Evolutionary conservation across 2,329 filamentous ascomycete genomes (phyloP), one percentile per base, ranked within the genome.

Genomic region (Calonectria honghensis): DNA sequence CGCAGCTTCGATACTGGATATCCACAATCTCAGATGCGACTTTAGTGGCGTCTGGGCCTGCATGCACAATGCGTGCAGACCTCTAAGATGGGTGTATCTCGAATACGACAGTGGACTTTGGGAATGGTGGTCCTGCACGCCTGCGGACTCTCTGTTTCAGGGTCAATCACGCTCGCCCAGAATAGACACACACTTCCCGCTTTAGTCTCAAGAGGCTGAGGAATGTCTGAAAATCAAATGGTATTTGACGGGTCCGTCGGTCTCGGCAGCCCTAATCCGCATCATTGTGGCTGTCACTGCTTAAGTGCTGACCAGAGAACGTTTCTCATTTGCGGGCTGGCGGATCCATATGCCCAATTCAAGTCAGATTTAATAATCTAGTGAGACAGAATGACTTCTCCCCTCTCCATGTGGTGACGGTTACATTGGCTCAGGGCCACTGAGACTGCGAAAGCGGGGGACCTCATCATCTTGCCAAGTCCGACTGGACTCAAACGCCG

Each of bases 1-100:
- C 50, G 65, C 37, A 68, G 73, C 65, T 68, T 70, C 68, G 37
- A 67, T 65, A 68, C 37, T 68, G 45, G 57, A 48, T 73, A 68
- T 54, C 73, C 67, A 70, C 75, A 57, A 57, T 73, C 37, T 66
- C 20, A 75, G 66, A 76, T 51, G 45, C 45, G 27, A 65, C 35
- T 51, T n/a, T 61, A 45, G 52, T 24, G 51, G 27, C 64, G 68
- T 48, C 29, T 45, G 20, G 48, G 31, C 39, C 41, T 41, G 57
- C n/a, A 63, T 37, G 32, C 48, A 57, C 29, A 35, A 14, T 61
- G 24, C 59, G 51, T 52, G 39, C 63, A 63, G 32, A 24, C 54
- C 54, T 65, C 18, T 10, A 27, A 50, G 29, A 32, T 61, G 67
- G 52, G 20, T 16, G 31, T 48, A 64, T 32, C n/a, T 70, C 39